Evolutionary conservation across 2,329 filamentous ascomycete species (phyloP).

Genomic region (Dactylella cylindrospora): DNA sequence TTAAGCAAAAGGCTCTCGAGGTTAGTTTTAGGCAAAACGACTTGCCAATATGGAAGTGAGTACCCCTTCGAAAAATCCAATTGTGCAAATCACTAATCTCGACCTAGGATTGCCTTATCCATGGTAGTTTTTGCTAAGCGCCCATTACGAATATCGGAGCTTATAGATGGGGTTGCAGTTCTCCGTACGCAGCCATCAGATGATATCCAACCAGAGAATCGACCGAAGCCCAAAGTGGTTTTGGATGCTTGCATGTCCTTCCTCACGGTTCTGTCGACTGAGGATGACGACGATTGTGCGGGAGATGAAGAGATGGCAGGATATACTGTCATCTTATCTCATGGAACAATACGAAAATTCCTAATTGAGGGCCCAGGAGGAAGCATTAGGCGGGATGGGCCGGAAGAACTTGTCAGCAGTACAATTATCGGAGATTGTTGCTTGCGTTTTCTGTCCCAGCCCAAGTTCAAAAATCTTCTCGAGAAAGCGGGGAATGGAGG

Average conservation of each 20-base stretch:
- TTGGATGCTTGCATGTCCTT: neutral
- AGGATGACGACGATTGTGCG: too few species aligned
- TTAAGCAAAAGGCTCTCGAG: too few species aligned
- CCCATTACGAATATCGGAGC: neutral
- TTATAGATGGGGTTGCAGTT: constrained; percentile 2
- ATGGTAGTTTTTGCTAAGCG: neutral
- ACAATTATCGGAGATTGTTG: neutral
- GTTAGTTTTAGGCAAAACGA: too few species aligned
- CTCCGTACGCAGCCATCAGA: neutral
- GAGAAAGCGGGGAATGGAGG: neutral
- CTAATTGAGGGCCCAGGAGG: neutral
- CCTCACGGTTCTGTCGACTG: neutral
- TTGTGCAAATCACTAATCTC: neutral
- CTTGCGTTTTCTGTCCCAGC: neutral
- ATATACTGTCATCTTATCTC: neutral
- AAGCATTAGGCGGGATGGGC: neutral
- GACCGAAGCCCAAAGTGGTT: neutral
- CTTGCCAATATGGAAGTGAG: too few species aligned
- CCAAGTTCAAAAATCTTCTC: neutral
- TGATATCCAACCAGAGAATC: neutral
- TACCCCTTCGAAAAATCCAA: neutral
- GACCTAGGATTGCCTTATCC: constrained; percentile 2
- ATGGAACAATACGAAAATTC: neutral
- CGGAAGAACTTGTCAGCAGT: neutral
- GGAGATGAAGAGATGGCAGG: neutral